phyloP scores from a whole-genome alignment of 2,329 filamentous ascomycete species.

The Cladosporium sp. region DNA sequence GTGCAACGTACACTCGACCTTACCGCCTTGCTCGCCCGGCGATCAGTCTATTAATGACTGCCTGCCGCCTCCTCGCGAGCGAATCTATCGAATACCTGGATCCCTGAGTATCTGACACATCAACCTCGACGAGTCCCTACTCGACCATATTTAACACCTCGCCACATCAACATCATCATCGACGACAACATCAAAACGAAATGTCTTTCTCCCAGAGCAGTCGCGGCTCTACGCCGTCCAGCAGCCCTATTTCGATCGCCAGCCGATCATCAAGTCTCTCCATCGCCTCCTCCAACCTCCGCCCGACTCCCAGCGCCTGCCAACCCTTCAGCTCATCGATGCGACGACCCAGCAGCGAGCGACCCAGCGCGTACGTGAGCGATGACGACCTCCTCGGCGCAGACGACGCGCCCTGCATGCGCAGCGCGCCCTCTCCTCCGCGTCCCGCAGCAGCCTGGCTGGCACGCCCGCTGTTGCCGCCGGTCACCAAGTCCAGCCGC shows the following conservation, averaged over 20 bases:
- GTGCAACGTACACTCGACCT: conserved; percentile 8
- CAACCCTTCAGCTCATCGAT: conserved; percentile 11
- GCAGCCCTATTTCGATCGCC: conserved; percentile 8
- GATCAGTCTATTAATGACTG: conserved; percentile 7
- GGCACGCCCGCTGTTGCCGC: conserved; percentile 25
- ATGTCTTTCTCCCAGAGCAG: conserved; percentile 10
- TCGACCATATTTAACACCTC: not conserved
- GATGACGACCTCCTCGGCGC: conserved; percentile 34
- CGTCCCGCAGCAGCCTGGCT: conserved; percentile 29
- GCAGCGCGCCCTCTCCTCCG: conserved; percentile 30
- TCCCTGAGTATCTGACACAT: not conserved
- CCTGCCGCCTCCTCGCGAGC: not conserved
- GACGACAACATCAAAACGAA: not conserved
- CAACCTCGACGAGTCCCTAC: no score
- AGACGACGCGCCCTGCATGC: conserved; percentile 27
- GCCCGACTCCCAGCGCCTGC: conserved; percentile 14
- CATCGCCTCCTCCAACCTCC: conserved; percentile 14
- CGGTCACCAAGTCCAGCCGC: conserved; percentile 16
- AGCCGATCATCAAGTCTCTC: conserved; percentile 15
- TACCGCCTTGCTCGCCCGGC: not conserved
- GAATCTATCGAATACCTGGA: conserved; percentile 1
- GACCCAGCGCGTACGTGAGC: conserved; percentile 30
- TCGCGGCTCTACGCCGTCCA: conserved; percentile 10
- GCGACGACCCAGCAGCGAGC: conserved; percentile 2
- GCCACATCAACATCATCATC: not conserved